Evolutionary conservation across 495 filamentous ascomycete species (phyloP), one percentile per base, ranked within the genome.

Genomic region (Penicilliopsis zonata): DNA sequence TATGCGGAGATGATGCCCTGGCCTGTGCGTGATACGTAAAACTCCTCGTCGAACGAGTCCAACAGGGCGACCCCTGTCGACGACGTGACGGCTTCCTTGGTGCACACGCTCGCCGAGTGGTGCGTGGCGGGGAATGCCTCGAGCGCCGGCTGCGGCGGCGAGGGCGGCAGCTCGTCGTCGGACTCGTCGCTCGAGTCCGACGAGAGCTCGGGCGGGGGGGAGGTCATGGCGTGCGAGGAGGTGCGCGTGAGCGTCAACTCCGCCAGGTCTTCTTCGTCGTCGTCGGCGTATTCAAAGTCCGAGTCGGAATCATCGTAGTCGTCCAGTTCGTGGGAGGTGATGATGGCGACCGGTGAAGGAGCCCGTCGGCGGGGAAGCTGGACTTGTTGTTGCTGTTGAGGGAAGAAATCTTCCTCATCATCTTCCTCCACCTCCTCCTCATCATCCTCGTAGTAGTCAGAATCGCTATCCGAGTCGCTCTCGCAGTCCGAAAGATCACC

Each of bases 181-280:
- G 79, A 82, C 42, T 82, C 78, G 23, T 71, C 74, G 36, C 72
- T 74, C 2, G 52, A 61, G 40, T 78, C 74, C 44, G 82, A 65
- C 18, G 81, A 67, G 42, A 94, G 74, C 58, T 87, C 86, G 21
- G 86, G 85, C 42, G 83, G 78, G n/a, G n/a, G n/a, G n/a, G n/a
- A n/a, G n/a, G n/a, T n/a, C 31, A 75, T 71, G 46, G 76, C 69
- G 50, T 76, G 75, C 10, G 82, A 86, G 17, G 75, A 70, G 38
- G 81, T 76, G 31, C 80, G 76, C 27, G 74, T 80, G 31, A 94
- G 69, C 24, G 75, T 70, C 40, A 86, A 74, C 33, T 72, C 61
- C 14, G 69, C 72, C 31, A 76, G 62, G 31, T 76, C 67, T 65
- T 81, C 80, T 65, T 81, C 80, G 13, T 73, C 72, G 32, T 86